These are phyloP conservation scores for Penicillium longicatenatum DNA, from an alignment of 495 filamentous ascomycete species.

Conservation along the genomic window DNA sequence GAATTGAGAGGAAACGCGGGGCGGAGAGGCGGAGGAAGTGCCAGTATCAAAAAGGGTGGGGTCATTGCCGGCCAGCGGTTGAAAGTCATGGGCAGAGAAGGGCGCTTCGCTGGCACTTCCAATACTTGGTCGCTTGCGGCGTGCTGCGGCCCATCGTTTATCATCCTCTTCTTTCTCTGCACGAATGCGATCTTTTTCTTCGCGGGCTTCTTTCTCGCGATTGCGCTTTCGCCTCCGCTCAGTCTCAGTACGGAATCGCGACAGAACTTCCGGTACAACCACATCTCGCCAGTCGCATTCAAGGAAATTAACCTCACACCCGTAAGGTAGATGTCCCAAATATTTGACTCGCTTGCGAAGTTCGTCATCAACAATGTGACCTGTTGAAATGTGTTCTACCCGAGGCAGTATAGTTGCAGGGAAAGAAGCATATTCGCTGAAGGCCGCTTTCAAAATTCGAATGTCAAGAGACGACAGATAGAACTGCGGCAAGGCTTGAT, in stretches of 20 bases:
- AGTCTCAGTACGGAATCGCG: slow-evolving; percentile 72
- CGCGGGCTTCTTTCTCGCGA: slow-evolving; percentile 80
- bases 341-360: slow-evolving; percentile 87
- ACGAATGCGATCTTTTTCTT: slow-evolving; percentile 86
- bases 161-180: slow-evolving; percentile 83
- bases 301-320: slow-evolving; percentile 90
- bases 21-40: slow-evolving; percentile 60
- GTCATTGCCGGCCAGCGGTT: slow-evolving; percentile 58
- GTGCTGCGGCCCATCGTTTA: slow-evolving; percentile 57
- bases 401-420: slow-evolving; percentile 88
- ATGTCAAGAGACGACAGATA: slow-evolving; percentile 95
- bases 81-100: slow-evolving; percentile 61
- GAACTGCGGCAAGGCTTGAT: slow-evolving; percentile 85
- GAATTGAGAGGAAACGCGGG: slow-evolving; percentile 56
- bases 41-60: slow-evolving; percentile 43
- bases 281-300: slow-evolving; percentile 98
- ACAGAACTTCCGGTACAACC: slow-evolving; percentile 73
- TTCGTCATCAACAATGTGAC: slow-evolving; percentile 88
- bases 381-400: slow-evolving; percentile 88
- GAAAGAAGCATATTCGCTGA: slow-evolving; percentile 79
- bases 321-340: slow-evolving; percentile 85
- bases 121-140: slow-evolving; percentile 48
- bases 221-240: slow-evolving; percentile 78
- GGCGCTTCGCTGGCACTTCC: slow-evolving; percentile 38
- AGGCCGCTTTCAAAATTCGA: slow-evolving; percentile 87